phyloP scores from a whole-genome alignment of 371 early-diverging fungal genomes.

The Smittium mucronatum region DNA sequence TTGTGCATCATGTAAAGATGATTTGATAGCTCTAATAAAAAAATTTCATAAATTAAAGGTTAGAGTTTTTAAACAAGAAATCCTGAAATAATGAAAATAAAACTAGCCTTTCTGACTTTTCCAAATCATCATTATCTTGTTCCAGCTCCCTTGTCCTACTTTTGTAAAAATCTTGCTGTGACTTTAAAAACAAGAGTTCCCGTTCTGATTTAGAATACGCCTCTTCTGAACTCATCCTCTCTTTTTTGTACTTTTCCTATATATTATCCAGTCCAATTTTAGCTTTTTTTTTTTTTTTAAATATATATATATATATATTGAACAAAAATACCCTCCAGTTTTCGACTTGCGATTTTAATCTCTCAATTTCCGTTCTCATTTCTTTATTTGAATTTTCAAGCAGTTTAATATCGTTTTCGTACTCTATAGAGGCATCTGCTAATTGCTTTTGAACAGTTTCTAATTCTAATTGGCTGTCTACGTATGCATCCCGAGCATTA shows the following conservation, averaged over 20 bases:
- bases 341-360: constrained; percentile 40
- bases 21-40: constrained; percentile 39
- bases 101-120: constrained; percentile 41
- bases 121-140: constrained; percentile 65
- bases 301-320: too few species aligned
- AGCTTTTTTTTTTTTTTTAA: too few species aligned
- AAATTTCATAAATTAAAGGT: constrained; percentile 21
- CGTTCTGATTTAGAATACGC: constrained; percentile 52
- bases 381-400: constrained; percentile 25
- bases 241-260: constrained; percentile 45
- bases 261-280: too few species aligned
- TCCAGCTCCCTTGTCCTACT: constrained; percentile 61
- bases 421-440: constrained; percentile 23
- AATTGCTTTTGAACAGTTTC: constrained; percentile 22
- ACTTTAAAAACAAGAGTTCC: constrained; percentile 57
- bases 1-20: constrained; percentile 56
- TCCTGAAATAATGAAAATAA: constrained; percentile 1
- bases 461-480: constrained; percentile 25
- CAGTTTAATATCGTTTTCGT: constrained; percentile 30
- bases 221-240: constrained; percentile 46
- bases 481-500: constrained; percentile 16
- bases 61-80: neutral
- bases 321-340: constrained; percentile 38
- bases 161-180: constrained; percentile 55
- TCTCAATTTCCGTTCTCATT: constrained; percentile 23